Evolutionary conservation across 139 green algal species (phyloP).

Genomic region (Chlorella sp.): DNA sequence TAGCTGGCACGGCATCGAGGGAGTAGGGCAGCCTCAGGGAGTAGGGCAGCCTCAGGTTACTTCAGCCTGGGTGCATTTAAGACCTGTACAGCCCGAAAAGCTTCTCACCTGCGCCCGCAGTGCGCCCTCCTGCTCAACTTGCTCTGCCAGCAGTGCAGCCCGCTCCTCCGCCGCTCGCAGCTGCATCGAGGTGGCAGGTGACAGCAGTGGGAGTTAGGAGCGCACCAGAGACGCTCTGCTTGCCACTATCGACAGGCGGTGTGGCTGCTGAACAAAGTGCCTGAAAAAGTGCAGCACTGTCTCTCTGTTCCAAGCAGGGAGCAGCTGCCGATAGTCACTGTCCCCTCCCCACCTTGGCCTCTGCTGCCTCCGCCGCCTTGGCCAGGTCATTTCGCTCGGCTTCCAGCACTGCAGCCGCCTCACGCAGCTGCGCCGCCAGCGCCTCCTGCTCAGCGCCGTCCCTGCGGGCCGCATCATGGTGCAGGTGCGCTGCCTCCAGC

Average conservation of each 20-base stretch:
- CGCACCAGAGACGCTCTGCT: too few species aligned
- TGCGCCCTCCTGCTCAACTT: slow-evolving; percentile 3
- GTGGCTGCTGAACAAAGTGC: too few species aligned
- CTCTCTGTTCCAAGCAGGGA: too few species aligned
- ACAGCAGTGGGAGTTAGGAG: background rate
- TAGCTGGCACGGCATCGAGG: too few species aligned
- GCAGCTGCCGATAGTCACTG: too few species aligned
- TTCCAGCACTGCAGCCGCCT: slow-evolving; percentile 21
- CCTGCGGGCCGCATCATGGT: slow-evolving; percentile 8
- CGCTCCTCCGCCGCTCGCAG: slow-evolving; percentile 6
- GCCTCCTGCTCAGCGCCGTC: slow-evolving; percentile 3
- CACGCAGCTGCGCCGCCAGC: slow-evolving; percentile 11
- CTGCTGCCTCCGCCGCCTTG: slow-evolving; percentile 4
- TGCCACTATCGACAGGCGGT: too few species aligned
- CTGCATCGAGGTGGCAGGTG: background rate
- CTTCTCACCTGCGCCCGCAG: slow-evolving; percentile 21
- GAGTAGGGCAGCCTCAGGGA: too few species aligned
- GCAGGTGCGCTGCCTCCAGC: slow-evolving; percentile 28
- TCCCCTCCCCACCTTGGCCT: slow-evolving; percentile 17
- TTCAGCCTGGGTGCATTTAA: too few species aligned
- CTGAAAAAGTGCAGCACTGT: too few species aligned
- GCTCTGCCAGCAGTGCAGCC: background rate
- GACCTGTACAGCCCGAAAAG: too few species aligned
- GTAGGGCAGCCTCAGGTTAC: too few species aligned
- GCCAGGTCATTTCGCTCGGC: slow-evolving; percentile 2